phyloP scores from a whole-genome alignment of 306 rosid genomes.

The Betula pendula region DNA sequence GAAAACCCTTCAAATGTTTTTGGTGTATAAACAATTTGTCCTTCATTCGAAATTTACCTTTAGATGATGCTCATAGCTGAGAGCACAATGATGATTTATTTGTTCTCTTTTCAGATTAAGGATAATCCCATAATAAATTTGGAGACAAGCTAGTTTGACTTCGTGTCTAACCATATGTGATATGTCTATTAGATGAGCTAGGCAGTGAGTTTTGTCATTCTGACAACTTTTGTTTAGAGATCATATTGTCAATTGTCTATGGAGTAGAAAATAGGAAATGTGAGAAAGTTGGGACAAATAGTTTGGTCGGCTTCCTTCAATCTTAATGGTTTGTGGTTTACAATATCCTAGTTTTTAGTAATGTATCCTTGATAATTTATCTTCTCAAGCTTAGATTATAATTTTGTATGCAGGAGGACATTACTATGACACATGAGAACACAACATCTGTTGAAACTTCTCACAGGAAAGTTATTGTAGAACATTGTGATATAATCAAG shows the following conservation, averaged over 20 bases:
- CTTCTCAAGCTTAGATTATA: neutral
- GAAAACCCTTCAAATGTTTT: neutral
- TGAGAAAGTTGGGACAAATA: neutral
- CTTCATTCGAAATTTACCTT: neutral
- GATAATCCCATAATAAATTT: too few relatives aligned
- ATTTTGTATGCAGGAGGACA: slow-evolving; percentile 31
- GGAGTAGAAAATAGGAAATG: neutral
- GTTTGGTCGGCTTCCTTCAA: neutral
- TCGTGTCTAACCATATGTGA: too few relatives aligned
- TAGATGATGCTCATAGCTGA: too few relatives aligned
- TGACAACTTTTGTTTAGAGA: neutral
- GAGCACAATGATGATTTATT: too few relatives aligned
- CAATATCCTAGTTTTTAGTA: neutral
- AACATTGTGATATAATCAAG: slow-evolving; percentile 61
- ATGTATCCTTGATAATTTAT: neutral
- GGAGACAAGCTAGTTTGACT: too few relatives aligned
- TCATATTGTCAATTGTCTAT: neutral
- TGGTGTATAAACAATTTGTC: neutral
- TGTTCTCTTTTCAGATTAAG: too few relatives aligned
- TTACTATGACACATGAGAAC: slow-evolving; percentile 24
- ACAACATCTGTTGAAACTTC: slow-evolving; percentile 24
- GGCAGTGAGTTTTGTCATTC: too few relatives aligned
- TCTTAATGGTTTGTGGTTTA: neutral
- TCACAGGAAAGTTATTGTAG: slow-evolving; percentile 40
- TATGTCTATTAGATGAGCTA: too few relatives aligned